Evolutionary conservation across 768 basidiomycete genomes (phyloP).

Genomic region (Cystobasidium tubakii): DNA sequence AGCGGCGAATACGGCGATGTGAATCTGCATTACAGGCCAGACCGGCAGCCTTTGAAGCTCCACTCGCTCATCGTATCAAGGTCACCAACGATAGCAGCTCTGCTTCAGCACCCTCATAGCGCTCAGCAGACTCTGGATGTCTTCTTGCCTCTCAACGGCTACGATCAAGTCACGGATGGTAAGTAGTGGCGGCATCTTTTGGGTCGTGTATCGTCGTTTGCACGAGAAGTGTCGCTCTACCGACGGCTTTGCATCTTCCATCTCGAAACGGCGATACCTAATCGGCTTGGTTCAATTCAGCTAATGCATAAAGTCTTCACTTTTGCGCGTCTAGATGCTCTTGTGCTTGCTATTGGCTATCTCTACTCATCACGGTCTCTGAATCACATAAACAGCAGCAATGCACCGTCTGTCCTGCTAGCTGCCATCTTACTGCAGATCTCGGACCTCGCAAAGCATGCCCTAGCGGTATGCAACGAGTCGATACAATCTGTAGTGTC

Average conservation of each 20-base stretch:
- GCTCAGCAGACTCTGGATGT: conserved; percentile 16
- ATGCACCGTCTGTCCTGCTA: conserved; percentile 31
- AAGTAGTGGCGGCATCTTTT: not conserved
- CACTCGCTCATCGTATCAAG: conserved; percentile 25
- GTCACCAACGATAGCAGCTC: conserved; percentile 28
- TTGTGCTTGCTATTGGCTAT: conserved; percentile 31
- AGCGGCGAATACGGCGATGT: conserved; percentile 32
- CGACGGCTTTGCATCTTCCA: no score
- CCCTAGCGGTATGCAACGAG: conserved; percentile 26
- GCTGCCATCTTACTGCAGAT: conserved; percentile 30
- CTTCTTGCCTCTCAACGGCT: conserved; percentile 16
- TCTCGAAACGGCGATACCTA: no score
- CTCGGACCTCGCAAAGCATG: conserved; percentile 32
- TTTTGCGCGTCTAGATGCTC: conserved; percentile 17
- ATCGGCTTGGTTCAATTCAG: not conserved
- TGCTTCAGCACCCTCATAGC: conserved; percentile 21
- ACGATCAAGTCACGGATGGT: conserved; percentile 37
- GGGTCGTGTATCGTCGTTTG: no score
- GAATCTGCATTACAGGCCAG: conserved; percentile 32
- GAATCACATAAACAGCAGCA: not conserved
- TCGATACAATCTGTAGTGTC: conserved; percentile 2
- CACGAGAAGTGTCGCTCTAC: no score
- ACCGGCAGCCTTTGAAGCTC: conserved; percentile 29
- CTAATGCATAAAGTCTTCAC: not conserved
- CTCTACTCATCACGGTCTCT: conserved; percentile 34